phyloP scores from a whole-genome alignment of 2,329 filamentous ascomycete genomes.

The Clonostachys sp. region DNA sequence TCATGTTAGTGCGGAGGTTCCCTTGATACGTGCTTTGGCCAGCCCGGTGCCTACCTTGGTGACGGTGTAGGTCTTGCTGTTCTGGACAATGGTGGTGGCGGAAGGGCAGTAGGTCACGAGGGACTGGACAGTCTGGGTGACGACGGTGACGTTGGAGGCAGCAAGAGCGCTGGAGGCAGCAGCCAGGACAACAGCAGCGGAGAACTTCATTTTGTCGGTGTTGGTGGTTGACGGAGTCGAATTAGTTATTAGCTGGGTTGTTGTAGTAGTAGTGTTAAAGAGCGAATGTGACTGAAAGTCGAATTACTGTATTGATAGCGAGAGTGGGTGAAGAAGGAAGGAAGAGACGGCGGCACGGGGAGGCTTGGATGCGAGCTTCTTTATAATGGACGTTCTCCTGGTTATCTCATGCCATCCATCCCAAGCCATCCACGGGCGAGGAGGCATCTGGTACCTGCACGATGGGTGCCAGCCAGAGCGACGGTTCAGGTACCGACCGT shows the following conservation, averaged over 20 bases:
- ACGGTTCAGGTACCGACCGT: too few relatives aligned
- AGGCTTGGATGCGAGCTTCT: constrained; percentile 35
- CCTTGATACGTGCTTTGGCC: neutral
- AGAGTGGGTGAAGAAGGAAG: constrained; percentile 44
- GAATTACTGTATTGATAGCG: constrained; percentile 31
- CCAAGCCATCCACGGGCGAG: too few relatives aligned
- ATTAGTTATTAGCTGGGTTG: constrained; percentile 17
- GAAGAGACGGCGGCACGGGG: constrained; percentile 14
- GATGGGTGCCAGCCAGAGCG: too few relatives aligned
- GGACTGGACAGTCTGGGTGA: constrained; percentile 61
- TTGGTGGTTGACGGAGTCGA: constrained; percentile 28
- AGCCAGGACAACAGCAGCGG: constrained; percentile 46
- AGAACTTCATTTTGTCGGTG: constrained; percentile 62
- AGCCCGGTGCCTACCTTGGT: constrained; percentile 43
- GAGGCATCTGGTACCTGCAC: too few relatives aligned
- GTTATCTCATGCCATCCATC: too few relatives aligned
- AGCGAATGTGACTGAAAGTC: constrained; percentile 56
- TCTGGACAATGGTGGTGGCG: constrained; percentile 60
- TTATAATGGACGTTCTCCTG: constrained; percentile 30
- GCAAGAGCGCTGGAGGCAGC: constrained; percentile 45
- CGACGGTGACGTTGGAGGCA: constrained; percentile 44
- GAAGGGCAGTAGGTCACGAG: constrained; percentile 71
- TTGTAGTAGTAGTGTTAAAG: constrained; percentile 33
- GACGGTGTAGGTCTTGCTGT: constrained; percentile 64
- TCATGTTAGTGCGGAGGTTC: neutral